These are phyloP conservation scores for Lodderomyces metapsilosis DNA, from an alignment of 1,139 yeast species.

Conservation along the genomic window DNA sequence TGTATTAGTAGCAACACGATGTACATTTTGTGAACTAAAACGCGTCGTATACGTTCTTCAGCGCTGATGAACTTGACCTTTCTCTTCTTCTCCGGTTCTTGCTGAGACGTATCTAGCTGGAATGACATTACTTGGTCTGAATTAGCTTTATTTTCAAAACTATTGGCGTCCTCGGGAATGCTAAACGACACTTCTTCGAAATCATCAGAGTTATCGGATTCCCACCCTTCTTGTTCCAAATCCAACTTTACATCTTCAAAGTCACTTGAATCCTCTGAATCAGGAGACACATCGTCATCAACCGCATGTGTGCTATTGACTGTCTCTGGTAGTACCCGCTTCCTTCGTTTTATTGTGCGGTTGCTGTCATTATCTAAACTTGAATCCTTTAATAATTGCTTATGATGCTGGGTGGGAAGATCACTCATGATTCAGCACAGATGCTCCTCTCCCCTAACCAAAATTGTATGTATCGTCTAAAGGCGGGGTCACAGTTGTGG, in stretches of 20 bases:
- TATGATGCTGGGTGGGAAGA: constrained; percentile 8
- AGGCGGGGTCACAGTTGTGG: neutral
- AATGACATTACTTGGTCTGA: neutral
- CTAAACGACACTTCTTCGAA: constrained; percentile 31
- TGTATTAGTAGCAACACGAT: constrained; percentile 60
- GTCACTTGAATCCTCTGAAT: constrained; percentile 12
- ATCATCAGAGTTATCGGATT: constrained; percentile 26
- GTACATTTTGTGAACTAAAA: constrained; percentile 55
- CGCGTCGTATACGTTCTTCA: constrained; percentile 14
- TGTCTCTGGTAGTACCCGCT: constrained; percentile 1
- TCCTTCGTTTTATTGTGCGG: constrained; percentile 9
- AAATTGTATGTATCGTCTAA: no score
- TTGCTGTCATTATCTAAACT: neutral
- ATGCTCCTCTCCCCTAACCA: neutral
- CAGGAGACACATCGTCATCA: constrained; percentile 16
- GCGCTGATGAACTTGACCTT: constrained; percentile 15
- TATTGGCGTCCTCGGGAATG: constrained; percentile 22
- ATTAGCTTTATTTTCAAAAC: constrained; percentile 20
- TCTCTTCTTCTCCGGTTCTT: constrained; percentile 16
- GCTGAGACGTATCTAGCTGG: neutral
- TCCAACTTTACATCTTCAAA: constrained; percentile 29
- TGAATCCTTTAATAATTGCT: constrained; percentile 9
- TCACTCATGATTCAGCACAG: neutral
- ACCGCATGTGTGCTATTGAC: neutral
- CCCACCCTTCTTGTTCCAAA: neutral